Evolutionary conservation across 1,284 basidiomycete species (phyloP).

Genomic region (Exobasidium cylindrosporum): DNA sequence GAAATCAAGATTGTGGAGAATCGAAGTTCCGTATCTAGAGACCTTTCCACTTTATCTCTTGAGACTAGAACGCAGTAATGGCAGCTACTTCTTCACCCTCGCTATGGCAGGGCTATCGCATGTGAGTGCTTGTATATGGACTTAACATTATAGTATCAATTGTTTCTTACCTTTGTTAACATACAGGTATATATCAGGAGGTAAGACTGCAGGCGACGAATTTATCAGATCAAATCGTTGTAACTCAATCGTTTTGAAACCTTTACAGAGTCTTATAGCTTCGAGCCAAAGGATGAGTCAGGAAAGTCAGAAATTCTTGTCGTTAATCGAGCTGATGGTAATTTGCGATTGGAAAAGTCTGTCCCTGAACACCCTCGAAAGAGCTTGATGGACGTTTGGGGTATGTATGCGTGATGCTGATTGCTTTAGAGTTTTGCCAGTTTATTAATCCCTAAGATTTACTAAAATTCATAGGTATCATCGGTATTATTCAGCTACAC

Average conservation of each 20-base stretch:
- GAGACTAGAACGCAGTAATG: too few relatives aligned
- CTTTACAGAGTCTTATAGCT: conserved; percentile 1
- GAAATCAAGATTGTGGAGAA: too few relatives aligned
- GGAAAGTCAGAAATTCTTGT: conserved; percentile 12
- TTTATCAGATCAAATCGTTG: too few relatives aligned
- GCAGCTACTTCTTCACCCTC: neutral
- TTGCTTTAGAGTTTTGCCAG: too few relatives aligned
- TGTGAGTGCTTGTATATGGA: neutral
- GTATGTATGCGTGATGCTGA: neutral
- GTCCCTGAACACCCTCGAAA: neutral
- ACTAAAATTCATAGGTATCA: conserved; percentile 23
- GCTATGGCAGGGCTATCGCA: neutral
- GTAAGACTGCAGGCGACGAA: neutral
- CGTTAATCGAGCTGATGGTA: conserved; percentile 6
- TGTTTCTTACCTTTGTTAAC: neutral
- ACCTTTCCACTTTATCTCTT: too few relatives aligned
- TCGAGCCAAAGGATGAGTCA: conserved; percentile 7
- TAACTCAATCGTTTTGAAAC: too few relatives aligned
- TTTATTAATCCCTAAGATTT: too few relatives aligned
- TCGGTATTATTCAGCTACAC: conserved; percentile 48
- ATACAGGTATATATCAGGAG: neutral
- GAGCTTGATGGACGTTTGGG: conserved; percentile 6
- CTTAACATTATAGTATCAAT: neutral
- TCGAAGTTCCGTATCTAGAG: too few relatives aligned
- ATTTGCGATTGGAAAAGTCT: neutral